Evolutionary conservation across 495 filamentous ascomycete species (phyloP).

Genomic region (Xylaria cubensis): DNA sequence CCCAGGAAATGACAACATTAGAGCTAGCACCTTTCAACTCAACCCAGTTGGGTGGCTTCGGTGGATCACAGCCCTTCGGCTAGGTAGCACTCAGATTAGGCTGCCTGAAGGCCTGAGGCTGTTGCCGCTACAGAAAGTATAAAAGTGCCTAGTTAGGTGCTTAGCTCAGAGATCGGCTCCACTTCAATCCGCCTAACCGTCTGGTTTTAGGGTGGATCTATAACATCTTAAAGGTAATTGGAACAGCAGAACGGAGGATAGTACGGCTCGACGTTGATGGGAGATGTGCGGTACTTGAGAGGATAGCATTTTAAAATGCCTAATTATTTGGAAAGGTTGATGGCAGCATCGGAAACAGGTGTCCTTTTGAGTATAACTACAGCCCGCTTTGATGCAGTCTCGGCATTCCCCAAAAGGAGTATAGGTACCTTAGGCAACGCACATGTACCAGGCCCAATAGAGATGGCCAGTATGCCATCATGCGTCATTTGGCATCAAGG

Average conservation of each 20-base stretch:
- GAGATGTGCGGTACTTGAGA: background rate
- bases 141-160: background rate
- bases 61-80: conserved; percentile 12
- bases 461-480: conserved; percentile 2
- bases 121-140: background rate
- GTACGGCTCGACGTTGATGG: background rate
- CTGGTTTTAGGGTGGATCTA: background rate
- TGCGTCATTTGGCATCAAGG: conserved; percentile 22
- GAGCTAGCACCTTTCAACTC: background rate
- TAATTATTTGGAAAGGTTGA: background rate
- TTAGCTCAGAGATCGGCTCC: background rate
- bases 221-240: background rate
- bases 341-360: conserved; percentile 2
- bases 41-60: conserved; percentile 15
- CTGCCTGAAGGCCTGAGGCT: conserved; percentile 15
- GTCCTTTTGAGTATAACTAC: conserved; percentile 9
- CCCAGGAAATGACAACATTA: conserved; percentile 24
- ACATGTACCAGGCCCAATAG: background rate
- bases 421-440: background rate
- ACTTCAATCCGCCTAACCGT: conserved; percentile 7
- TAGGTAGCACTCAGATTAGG: conserved; percentile 1
- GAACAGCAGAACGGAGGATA: background rate
- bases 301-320: background rate
- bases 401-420: background rate
- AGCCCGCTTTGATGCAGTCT: conserved; percentile 11